phyloP scores from a whole-genome alignment of 176 grass and related monocot species.

The Cenchrus fungigraminus region DNA sequence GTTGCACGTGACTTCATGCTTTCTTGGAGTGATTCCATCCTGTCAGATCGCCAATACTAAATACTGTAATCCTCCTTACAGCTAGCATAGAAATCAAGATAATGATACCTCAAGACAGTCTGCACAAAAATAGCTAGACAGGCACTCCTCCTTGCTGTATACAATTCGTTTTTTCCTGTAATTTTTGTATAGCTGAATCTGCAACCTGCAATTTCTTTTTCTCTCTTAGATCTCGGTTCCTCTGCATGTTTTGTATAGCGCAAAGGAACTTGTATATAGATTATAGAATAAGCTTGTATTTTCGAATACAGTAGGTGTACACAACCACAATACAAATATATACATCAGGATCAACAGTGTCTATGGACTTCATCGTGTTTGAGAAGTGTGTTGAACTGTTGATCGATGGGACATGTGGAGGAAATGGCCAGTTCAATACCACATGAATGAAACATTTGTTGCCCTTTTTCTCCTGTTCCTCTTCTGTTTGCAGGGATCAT shows the following conservation, averaged over 20 bases:
- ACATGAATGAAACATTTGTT: too few species aligned
- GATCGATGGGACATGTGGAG: too few species aligned
- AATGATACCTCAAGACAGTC: conserved; percentile 10
- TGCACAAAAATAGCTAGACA: conserved; percentile 33
- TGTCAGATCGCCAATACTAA: conserved; percentile 72
- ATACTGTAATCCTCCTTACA: conserved; percentile 13
- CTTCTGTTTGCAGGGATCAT: too few species aligned
- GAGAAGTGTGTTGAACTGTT: too few species aligned
- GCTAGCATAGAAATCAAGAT: conserved; percentile 32
- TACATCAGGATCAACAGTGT: background rate
- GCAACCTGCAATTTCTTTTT: background rate
- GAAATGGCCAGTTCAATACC: too few species aligned
- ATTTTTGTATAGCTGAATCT: conserved; percentile 37
- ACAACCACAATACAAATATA: conserved; percentile 17
- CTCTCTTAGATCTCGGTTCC: background rate
- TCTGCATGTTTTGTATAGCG: conserved; percentile 32
- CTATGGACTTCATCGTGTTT: background rate
- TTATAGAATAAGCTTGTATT: conserved; percentile 45
- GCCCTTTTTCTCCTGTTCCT: too few species aligned
- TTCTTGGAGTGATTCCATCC: conserved; percentile 82
- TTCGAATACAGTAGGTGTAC: background rate
- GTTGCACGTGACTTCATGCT: conserved; percentile 88
- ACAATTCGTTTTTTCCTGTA: background rate
- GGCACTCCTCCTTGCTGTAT: conserved; percentile 13
- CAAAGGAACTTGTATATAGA: conserved; percentile 43